A percentile compares a stretch with the other conserved stretches of the same genome.
Conservation (phyloP, 306 rosid genomes). For the Vigna angularis region DNA sequence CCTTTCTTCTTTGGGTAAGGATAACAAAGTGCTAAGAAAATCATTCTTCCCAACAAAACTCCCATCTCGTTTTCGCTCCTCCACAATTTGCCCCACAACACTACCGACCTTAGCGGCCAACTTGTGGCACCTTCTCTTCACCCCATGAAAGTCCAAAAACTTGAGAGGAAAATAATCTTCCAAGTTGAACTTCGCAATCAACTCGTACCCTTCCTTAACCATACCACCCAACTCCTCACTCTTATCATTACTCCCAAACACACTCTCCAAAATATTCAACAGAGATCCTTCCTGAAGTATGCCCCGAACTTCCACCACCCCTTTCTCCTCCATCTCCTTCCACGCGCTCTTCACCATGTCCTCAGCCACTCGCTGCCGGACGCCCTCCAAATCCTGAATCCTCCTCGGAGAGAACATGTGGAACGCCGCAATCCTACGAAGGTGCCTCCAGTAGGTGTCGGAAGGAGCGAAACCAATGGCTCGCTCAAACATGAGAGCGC, state of each 20-base stretch:
- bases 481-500: constrained; percentile 80
- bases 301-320: constrained; percentile 60
- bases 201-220: constrained; percentile 82
- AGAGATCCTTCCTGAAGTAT: constrained; percentile 74
- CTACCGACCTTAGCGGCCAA: constrained; percentile 63
- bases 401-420: constrained; percentile 81
- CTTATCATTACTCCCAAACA: constrained; percentile 59
- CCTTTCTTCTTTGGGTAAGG: constrained; percentile 69
- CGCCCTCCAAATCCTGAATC: constrained; percentile 60
- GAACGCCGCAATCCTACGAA: constrained; percentile 66
- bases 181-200: constrained; percentile 64
- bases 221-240: constrained; percentile 52
- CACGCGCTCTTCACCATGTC: constrained; percentile 55
- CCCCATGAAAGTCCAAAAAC: constrained; percentile 80
- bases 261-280: constrained; percentile 71
- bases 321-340: constrained; percentile 55
- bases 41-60: constrained; percentile 53
- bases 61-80: constrained; percentile 49
- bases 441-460: constrained; percentile 76
- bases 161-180: constrained; percentile 76
- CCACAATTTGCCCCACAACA: constrained; percentile 64
- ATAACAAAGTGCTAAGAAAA: constrained; percentile 72
- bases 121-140: constrained; percentile 73
- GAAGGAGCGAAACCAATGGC: constrained; percentile 93
- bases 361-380: constrained; percentile 53